Evolutionary conservation across 1,139 yeast genomes (phyloP), one percentile per base, ranked within the genome.

Genomic region (Chernovozyma aurita): DNA sequence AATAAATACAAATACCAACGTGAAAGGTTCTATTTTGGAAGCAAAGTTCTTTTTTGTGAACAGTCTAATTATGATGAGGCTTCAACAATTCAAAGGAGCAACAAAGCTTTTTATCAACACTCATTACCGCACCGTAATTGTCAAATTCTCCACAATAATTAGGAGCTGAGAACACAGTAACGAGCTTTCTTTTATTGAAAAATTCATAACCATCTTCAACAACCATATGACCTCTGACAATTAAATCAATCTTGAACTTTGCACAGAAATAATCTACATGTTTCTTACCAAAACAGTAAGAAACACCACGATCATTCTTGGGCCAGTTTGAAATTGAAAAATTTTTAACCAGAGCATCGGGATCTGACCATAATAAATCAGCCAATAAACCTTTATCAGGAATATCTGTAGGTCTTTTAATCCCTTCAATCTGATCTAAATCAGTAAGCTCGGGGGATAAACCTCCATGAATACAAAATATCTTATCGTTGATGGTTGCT

Each of bases 201-300:
- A 86, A 86, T 55, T 86, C 95, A 55, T 86, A 86, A 3, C 95
- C 95, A 55, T 86, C 95, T 59, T 86, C 95, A 31, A 86, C 95
- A 33, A 86, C 95, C 95, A 86, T 86, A 57, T 86, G 95, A 13
- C 95, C 95, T 48, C 95, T 67, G 24, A 84, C 88, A 45, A 86
- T 74, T 48, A 86, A 64, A 58, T 86, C 95, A 62, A 86, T 81
- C 40, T 81, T 78, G 58, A 85, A 85, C 34, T 70, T 70, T 16
- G 73, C 59, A 48, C 86, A 81, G 50, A 86, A 86, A 47, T 76
- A 73, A 46, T 79, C 81, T 8, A 86, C 88, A 40, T 84, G 85
- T 39, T 75, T 75, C 44, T 75, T 76, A 28, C 90, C 88, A 61
- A 85, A 86, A 46, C 88, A 77, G 52, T 80, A 86, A 1, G 92